Evolutionary conservation across 2,329 filamentous ascomycete species (phyloP).

Genomic region (Coniochaeta sp.): DNA sequence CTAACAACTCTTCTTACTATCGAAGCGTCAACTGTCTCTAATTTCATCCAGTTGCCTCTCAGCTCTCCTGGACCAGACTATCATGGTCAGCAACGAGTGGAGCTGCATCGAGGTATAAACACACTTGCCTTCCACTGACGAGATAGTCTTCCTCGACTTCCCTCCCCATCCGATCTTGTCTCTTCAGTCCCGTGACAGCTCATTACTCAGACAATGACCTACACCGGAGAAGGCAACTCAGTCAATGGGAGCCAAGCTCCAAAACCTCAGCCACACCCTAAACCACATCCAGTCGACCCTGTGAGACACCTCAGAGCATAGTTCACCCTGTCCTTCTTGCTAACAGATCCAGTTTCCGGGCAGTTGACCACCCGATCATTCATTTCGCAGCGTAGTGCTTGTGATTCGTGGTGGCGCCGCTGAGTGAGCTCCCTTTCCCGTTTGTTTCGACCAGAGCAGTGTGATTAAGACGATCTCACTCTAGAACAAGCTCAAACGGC

Average conservation of each 20-base stretch:
- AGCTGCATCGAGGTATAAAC: no score
- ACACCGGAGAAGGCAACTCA: not conserved
- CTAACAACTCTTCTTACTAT: no score
- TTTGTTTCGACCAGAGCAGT: not conserved
- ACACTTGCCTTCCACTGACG: no score
- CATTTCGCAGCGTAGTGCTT: not conserved
- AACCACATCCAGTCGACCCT: not conserved
- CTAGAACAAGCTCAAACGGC: not conserved
- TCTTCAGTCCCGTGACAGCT: not conserved
- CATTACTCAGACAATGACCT: not conserved
- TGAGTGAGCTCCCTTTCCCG: not conserved
- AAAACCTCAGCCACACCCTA: not conserved
- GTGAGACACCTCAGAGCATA: not conserved
- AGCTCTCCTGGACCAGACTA: no score
- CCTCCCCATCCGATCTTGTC: no score
- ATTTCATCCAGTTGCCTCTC: no score
- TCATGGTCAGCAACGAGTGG: no score
- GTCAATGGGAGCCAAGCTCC: not conserved
- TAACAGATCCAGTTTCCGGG: not conserved
- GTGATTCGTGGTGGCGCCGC: not conserved
- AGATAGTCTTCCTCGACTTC: no score
- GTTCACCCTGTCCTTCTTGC: not conserved
- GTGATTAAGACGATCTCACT: not conserved
- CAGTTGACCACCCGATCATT: not conserved
- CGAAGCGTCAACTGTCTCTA: no score